Evolutionary conservation across 2,329 filamentous ascomycete species (phyloP).

Genomic region (Aspergillus sp.): DNA sequence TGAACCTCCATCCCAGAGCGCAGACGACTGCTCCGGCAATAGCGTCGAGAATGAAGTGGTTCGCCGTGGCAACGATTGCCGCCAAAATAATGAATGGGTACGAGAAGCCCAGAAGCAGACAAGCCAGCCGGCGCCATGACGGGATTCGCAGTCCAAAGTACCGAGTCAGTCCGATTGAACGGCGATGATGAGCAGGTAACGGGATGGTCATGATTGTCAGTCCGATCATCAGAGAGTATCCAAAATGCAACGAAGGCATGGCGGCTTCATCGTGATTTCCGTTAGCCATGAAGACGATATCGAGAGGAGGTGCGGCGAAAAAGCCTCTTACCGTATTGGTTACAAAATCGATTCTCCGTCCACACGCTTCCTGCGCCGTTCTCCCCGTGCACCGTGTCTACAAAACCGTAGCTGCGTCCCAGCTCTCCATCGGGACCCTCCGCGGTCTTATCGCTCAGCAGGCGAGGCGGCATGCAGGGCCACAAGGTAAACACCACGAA

Average conservation of each 20-base stretch:
- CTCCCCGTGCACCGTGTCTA: slow-evolving; percentile 59
- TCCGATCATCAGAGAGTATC: slow-evolving; percentile 71
- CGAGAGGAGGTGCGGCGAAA: neutral
- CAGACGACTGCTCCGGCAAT: slow-evolving; percentile 68
- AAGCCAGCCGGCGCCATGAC: slow-evolving; percentile 52
- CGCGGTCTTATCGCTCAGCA: slow-evolving; percentile 56
- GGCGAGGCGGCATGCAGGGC: slow-evolving; percentile 61
- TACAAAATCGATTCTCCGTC: slow-evolving; percentile 72
- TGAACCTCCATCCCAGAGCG: slow-evolving; percentile 60
- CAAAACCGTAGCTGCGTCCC: slow-evolving; percentile 60
- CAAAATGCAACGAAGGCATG: slow-evolving; percentile 75
- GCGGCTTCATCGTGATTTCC: slow-evolving; percentile 50
- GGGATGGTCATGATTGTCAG: slow-evolving; percentile 68
- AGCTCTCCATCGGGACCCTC: slow-evolving; percentile 56
- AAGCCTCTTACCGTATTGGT: slow-evolving; percentile 63
- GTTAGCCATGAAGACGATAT: neutral
- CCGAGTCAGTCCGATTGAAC: slow-evolving; percentile 37
- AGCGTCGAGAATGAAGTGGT: slow-evolving; percentile 71
- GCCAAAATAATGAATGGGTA: slow-evolving; percentile 66
- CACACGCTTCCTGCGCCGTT: slow-evolving; percentile 66
- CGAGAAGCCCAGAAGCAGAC: slow-evolving; percentile 54
- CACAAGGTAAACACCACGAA: slow-evolving; percentile 60
- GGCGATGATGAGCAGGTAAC: slow-evolving; percentile 54
- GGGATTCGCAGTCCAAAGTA: slow-evolving; percentile 42
- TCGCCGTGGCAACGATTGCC: slow-evolving; percentile 70